These are phyloP conservation scores for Boletus barrowsii DNA, from an alignment of 768 basidiomycete genomes.

Conservation along the genomic window DNA sequence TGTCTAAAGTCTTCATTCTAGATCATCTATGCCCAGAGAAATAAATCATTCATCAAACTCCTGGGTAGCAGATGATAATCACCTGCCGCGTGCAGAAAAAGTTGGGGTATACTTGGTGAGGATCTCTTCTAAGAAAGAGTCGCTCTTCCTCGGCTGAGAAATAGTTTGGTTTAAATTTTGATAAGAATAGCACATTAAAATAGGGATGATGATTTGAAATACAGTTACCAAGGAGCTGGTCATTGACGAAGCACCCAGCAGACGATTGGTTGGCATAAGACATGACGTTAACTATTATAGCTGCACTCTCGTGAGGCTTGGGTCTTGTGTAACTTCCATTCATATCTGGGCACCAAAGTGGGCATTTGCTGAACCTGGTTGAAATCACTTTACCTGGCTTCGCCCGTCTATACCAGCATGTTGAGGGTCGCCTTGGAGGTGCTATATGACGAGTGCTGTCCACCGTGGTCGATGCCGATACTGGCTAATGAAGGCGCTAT, in stretches of 20 bases:
- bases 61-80: no score
- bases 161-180: no score
- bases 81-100: no score
- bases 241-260: constrained; percentile 33
- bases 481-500: constrained; percentile 33
- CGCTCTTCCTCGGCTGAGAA: no score
- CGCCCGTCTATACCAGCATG: constrained; percentile 42
- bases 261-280: constrained; percentile 20
- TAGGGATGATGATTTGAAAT: no score
- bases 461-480: constrained; percentile 30
- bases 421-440: constrained; percentile 39
- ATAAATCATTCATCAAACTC: no score
- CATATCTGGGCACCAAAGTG: constrained; percentile 27
- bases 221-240: background rate
- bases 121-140: no score
- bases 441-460: constrained; percentile 27
- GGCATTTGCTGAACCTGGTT: background rate
- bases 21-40: no score
- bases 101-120: no score
- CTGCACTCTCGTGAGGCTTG: constrained; percentile 31
- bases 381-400: constrained; percentile 31
- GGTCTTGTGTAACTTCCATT: constrained; percentile 30
- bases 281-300: constrained; percentile 27
- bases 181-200: no score
- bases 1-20: no score